phyloP scores from a whole-genome alignment of 192 early-diverging fungal genomes.

The Funneliformis geosporum region DNA sequence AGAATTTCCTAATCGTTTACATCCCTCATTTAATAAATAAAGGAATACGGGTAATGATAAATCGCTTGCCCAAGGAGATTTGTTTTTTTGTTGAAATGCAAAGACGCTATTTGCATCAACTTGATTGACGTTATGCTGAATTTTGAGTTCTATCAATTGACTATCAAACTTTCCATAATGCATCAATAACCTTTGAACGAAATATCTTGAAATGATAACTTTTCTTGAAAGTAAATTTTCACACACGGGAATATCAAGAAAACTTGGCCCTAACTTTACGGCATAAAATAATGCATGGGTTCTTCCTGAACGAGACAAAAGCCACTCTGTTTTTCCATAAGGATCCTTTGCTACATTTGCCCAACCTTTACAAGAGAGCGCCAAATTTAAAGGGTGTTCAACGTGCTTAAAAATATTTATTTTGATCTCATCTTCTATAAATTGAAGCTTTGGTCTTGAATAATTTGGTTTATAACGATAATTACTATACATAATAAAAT shows the following conservation, averaged over 20 bases:
- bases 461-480: too few species aligned
- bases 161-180: slow-evolving; percentile 12
- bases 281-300: slow-evolving; percentile 11
- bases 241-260: neutral
- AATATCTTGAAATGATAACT: slow-evolving; percentile 8
- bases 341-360: too few species aligned
- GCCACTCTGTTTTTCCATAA: neutral
- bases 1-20: neutral
- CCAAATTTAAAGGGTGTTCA: too few species aligned
- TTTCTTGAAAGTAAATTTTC: neutral
- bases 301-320: neutral
- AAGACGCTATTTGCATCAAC: neutral
- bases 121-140: neutral
- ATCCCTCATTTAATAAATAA: neutral
- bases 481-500: too few species aligned
- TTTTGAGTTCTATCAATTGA: neutral
- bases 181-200: slow-evolving; percentile 13
- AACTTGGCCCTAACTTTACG: neutral
- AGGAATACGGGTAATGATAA: neutral
- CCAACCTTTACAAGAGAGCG: too few species aligned
- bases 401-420: too few species aligned
- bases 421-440: too few species aligned
- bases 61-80: neutral
- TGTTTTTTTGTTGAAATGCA: slow-evolving; percentile 10
- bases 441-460: too few species aligned